Base-by-base conservation (phyloP, 2,329 filamentous ascomycete species). In the Botrytis pseudocinerea region DNA sequence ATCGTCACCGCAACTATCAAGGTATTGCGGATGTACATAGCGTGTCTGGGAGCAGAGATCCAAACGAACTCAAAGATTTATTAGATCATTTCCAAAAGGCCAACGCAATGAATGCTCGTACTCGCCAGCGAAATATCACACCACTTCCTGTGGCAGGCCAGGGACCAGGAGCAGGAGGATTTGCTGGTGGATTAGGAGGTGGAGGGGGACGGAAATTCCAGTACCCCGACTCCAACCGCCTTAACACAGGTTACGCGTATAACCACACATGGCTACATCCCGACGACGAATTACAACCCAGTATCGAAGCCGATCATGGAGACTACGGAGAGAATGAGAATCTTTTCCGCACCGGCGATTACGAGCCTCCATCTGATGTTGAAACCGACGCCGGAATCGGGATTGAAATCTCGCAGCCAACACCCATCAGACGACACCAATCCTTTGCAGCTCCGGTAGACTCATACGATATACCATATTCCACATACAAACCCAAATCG, bases 31-130 rank as follows among this genome's bases (percentile, higher is more conserved):
- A 69, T 18, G 51, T 69, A 25, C 38, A 28, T 20, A 20, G 65
- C 25, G 48, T 20, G 25, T 12, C 65, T 32, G 32, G 32, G 18
- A 12, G 10, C 18, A 42, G 65, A 42, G 65, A 69, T 42, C 48
- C 51, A 5, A 57, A 16, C 6, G 54, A 69, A 42, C 48, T 69
- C n/a, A 57, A 69, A 9, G n/a, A 25, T 6, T 25, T 69, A 10
- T 7, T 69, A 16, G 65, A 57, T 12, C 65, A 69, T 42, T 69
- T 69, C 20, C 14, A 59, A 38, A 69, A 32, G 28, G 65, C 65
- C 51, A 69, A 69, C 10, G 65, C 35, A 9, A 69, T 57, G 65
- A 69, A 69, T 32, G 1, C 35, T 6, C 48, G 20, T 22, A 69
- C 65, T 1, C 25, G 18, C 6, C 6, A 32, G 22, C 40, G 48